phyloP scores from a whole-genome alignment of 176 grass and related monocot genomes.

The Neostapfia colusana region DNA sequence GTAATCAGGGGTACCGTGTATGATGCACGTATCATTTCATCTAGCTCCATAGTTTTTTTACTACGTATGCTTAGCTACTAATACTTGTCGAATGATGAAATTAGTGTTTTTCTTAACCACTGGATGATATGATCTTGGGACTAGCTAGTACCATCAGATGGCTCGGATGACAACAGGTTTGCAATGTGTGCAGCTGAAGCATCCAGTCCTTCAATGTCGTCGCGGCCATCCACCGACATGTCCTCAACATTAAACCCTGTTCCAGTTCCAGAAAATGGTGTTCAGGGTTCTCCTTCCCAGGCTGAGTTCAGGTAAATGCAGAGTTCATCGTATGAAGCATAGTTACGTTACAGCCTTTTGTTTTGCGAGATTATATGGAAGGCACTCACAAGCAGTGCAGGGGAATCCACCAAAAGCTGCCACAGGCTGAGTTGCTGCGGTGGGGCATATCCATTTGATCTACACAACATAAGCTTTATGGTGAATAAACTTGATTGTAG shows the following conservation, averaged over 20 bases:
- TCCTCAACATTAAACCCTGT: slow-evolving; percentile 83
- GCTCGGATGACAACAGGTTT: slow-evolving; percentile 81
- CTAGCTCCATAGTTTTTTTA: background rate
- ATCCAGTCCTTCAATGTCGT: slow-evolving; percentile 79
- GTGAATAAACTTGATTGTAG: slow-evolving; percentile 32
- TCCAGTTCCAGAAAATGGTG: slow-evolving; percentile 27
- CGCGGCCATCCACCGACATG: slow-evolving; percentile 65
- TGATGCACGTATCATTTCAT: background rate
- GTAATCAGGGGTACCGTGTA: background rate
- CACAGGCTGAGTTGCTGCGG: slow-evolving; percentile 71
- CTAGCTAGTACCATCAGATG: slow-evolving; percentile 60
- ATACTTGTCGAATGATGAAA: background rate
- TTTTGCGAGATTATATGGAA: background rate
- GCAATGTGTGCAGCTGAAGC: slow-evolving; percentile 80
- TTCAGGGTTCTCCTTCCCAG: background rate
- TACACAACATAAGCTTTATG: slow-evolving; percentile 40
- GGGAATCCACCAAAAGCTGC: slow-evolving; percentile 87
- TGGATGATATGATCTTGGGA: background rate
- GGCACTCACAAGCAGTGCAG: slow-evolving; percentile 82
- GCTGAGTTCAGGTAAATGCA: slow-evolving; percentile 20
- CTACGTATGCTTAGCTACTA: background rate
- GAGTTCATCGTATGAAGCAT: background rate
- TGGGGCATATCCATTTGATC: slow-evolving; percentile 98
- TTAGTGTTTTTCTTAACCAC: background rate
- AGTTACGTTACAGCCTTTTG: background rate